Evolutionary conservation across 805 yeast genomes (phyloP).

Genomic region (Lachancea waltii): DNA sequence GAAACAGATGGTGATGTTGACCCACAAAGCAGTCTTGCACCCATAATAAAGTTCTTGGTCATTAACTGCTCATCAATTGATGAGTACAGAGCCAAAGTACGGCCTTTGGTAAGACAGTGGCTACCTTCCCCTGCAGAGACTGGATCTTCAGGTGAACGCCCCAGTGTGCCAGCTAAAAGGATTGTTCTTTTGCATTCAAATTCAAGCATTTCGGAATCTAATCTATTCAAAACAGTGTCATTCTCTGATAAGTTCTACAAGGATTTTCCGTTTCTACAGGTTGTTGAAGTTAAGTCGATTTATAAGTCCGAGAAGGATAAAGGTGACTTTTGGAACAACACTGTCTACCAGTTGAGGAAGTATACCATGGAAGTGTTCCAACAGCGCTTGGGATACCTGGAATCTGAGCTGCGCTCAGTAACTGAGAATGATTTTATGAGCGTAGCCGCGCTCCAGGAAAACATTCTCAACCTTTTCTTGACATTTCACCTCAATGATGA

Average conservation of each 20-base stretch:
- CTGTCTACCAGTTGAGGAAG: slow-evolving; percentile 20
- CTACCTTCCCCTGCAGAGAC: slow-evolving; percentile 28
- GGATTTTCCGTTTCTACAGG: slow-evolving; percentile 28
- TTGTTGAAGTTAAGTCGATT: slow-evolving; percentile 29
- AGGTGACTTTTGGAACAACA: slow-evolving; percentile 27
- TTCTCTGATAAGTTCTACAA: slow-evolving; percentile 29
- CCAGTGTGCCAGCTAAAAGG: slow-evolving; percentile 3
- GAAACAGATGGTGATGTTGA: slow-evolving; percentile 13
- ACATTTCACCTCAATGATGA: slow-evolving; percentile 25
- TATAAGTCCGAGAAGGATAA: slow-evolving; percentile 29
- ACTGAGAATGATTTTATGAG: slow-evolving; percentile 2
- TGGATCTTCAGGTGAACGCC: not conserved
- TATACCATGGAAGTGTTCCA: slow-evolving; percentile 25
- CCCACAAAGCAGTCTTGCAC: slow-evolving; percentile 21
- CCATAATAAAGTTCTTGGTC: slow-evolving; percentile 63
- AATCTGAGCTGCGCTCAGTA: slow-evolving; percentile 1
- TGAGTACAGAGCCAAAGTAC: slow-evolving; percentile 65
- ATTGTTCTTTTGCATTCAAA: slow-evolving; percentile 28
- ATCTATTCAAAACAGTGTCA: slow-evolving; percentile 28
- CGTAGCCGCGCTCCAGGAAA: slow-evolving; percentile 18
- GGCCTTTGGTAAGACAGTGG: slow-evolving; percentile 85
- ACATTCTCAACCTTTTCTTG: slow-evolving; percentile 22
- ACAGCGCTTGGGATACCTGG: slow-evolving; percentile 16
- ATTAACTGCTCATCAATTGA: slow-evolving; percentile 63
- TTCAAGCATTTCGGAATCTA: slow-evolving; percentile 27